These are phyloP conservation scores for Heliamphora pulchella DNA, from an alignment of 179 eudicot genomes.

Conservation along the genomic window DNA sequence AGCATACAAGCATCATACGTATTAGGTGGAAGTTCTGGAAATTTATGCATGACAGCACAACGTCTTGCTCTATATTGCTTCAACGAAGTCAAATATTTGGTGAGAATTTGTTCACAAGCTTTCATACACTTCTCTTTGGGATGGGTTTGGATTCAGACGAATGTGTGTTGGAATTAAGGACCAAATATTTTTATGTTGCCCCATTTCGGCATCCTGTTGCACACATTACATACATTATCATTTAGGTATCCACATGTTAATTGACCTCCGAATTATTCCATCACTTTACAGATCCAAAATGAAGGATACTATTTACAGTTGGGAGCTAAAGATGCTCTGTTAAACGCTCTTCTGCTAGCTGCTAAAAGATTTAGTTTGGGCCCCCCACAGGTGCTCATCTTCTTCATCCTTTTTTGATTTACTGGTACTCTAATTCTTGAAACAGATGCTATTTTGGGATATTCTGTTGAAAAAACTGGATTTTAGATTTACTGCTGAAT, in stretches of 20 bases:
- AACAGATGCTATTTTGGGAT: constrained; percentile 2
- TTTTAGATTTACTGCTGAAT: neutral
- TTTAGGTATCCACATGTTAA: constrained; percentile 2
- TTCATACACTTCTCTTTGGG: neutral
- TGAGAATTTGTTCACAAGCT: neutral
- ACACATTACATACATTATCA: too few relatives aligned
- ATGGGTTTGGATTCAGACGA: neutral
- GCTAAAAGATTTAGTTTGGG: constrained; percentile 86
- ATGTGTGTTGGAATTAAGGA: neutral
- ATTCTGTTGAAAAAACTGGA: neutral
- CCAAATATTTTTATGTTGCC: neutral
- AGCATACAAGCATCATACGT: neutral
- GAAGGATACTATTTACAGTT: constrained; percentile 72
- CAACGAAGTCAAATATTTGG: neutral
- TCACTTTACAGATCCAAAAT: constrained; percentile 58
- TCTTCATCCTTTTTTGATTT: neutral
- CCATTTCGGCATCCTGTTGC: neutral
- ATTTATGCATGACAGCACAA: neutral
- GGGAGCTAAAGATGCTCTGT: constrained; percentile 74
- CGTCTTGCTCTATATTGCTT: neutral
- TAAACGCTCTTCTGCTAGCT: constrained; percentile 72
- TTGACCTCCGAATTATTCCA: constrained; percentile 5
- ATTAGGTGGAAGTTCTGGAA: neutral
- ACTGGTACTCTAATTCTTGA: neutral
- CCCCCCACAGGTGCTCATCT: constrained; percentile 76